A percentile compares a stretch with the other conserved stretches of the same genome.
phyloP scores from a whole-genome alignment of 192 early-diverging fungal species.

The Jimgerdemannia flammicorona region DNA sequence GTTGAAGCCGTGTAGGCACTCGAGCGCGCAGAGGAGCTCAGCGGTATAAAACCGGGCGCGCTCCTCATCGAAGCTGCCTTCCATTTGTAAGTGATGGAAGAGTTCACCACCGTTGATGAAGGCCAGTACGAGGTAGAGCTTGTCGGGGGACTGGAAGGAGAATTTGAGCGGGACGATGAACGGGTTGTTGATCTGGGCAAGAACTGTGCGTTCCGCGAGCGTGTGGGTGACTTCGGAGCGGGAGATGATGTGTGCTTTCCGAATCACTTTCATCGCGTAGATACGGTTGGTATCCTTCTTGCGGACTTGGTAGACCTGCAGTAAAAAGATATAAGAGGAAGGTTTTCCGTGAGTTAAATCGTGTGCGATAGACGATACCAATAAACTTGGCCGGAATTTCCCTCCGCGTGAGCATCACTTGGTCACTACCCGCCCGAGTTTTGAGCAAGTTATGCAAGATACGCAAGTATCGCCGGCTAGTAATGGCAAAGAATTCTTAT shows the following conservation, averaged over 20 bases:
- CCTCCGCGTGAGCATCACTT: too few relatives aligned
- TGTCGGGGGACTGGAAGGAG: slow-evolving; percentile 91
- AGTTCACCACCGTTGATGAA: slow-evolving; percentile 97
- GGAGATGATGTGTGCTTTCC: slow-evolving; percentile 92
- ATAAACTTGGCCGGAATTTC: too few relatives aligned
- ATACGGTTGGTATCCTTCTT: slow-evolving; percentile 89
- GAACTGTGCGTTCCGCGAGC: slow-evolving; percentile 86
- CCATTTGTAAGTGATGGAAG: slow-evolving; percentile 91
- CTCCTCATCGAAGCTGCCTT: slow-evolving; percentile 84
- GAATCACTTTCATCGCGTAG: slow-evolving; percentile 96
- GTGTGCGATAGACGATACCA: too few relatives aligned
- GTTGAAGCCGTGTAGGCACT: slow-evolving; percentile 89
- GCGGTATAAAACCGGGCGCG: slow-evolving; percentile 91
- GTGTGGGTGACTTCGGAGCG: slow-evolving; percentile 92
- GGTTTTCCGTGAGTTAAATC: neutral
- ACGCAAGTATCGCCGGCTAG: too few relatives aligned
- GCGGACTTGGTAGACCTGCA: slow-evolving; percentile 83
- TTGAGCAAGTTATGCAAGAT: too few relatives aligned
- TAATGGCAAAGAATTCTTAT: neutral
- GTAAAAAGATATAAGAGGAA: neutral
- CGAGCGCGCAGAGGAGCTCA: slow-evolving; percentile 86
- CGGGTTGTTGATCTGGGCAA: slow-evolving; percentile 86
- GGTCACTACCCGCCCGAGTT: too few relatives aligned
- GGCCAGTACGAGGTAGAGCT: slow-evolving; percentile 92
- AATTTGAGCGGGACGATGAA: slow-evolving; percentile 95